Evolutionary conservation across 2,329 filamentous ascomycete genomes (phyloP), one percentile per base, ranked within the genome.

Genomic region (Alternaria atra): DNA sequence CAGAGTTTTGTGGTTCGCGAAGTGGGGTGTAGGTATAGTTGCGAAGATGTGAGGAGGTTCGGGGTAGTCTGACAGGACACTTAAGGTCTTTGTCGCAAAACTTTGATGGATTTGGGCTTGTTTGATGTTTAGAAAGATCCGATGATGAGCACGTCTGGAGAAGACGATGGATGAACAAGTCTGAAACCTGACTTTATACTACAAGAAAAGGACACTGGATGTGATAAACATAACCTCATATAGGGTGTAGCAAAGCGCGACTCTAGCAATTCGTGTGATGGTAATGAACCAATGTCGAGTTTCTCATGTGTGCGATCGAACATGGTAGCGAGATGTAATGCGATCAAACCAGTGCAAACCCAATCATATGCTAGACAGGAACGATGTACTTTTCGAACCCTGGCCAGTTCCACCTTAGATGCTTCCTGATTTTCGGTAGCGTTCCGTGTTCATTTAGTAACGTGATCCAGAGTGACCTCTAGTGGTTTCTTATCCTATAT

Each of bases 401-500:
- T 50, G 6, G 6, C 20, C 15, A 17, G 15, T 35, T 10, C 30
- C 1, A 50, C 13, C 30, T 34, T 50, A 15, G 30, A n/a, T n/a
- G 15, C 30, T 50, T 13, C n/a, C 7, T 23, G 15, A 50, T 13
- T 12, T 2, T 32, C 13, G n/a, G 32, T 27, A 50, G 15, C 8
- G 8, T 17, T 10, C 1, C 15, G 9, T 35, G 5, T n/a, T 51
- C 34, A 54, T 17, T 54, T 42, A 20, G 50, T 44, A 23, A 50
- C 57, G 13, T 44, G n/a, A 0, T 32, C 34, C 20, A 60, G 13
- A 6, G 39, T 46, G 2, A 60, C 53, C n/a, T 57, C 46, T 4
- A 60, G 5, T 6, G 53, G 39, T 34, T 17, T 60, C 37, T 60
- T 60, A 20, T 60, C 53, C 56, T 59, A 17, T 1, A 3, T 6